A percentile compares a stretch with the other conserved stretches of the same genome.
These are phyloP conservation scores for Plantago ovata DNA, from an alignment of 257 asterid genomes.

Conservation along the genomic window DNA sequence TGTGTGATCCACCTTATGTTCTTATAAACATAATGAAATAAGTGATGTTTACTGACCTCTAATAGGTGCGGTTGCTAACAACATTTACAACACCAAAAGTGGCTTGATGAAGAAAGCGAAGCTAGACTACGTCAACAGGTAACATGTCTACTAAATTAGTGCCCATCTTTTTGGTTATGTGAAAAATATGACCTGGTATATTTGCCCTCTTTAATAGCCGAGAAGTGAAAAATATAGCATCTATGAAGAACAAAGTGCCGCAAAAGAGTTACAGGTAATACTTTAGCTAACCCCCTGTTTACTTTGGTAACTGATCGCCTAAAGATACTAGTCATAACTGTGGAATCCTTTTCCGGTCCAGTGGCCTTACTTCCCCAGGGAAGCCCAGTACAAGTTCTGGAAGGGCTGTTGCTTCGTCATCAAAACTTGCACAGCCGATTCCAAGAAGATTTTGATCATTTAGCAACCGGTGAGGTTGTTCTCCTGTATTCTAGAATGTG, in stretches of 20 bases:
- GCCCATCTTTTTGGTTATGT: not conserved
- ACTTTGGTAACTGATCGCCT: not conserved
- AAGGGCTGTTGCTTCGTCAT: conserved; percentile 29
- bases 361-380: conserved; percentile 26
- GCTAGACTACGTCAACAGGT: conserved; percentile 77
- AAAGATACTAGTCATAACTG: conserved; percentile 16
- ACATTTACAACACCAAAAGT: conserved; percentile 69
- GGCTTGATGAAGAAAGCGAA: conserved; percentile 88
- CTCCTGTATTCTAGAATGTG: not conserved
- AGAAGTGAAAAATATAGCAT: conserved; percentile 70
- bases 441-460: conserved; percentile 29
- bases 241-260: conserved; percentile 52
- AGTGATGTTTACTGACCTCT: conserved; percentile 7
- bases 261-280: conserved; percentile 48
- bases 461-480: not conserved
- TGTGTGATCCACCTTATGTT: not conserved
- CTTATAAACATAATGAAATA: conserved; percentile 9
- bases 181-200: too few species aligned
- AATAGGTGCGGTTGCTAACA: conserved; percentile 38
- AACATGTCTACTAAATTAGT: conserved; percentile 10
- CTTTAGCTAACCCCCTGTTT: not conserved
- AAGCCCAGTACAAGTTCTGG: conserved; percentile 29
- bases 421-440: conserved; percentile 32
- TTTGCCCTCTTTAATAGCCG: conserved; percentile 43
- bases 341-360: conserved; percentile 9